These are phyloP conservation scores for Crithidia thermophila DNA, from an alignment of 208 protist genomes.

Conservation along the genomic window DNA sequence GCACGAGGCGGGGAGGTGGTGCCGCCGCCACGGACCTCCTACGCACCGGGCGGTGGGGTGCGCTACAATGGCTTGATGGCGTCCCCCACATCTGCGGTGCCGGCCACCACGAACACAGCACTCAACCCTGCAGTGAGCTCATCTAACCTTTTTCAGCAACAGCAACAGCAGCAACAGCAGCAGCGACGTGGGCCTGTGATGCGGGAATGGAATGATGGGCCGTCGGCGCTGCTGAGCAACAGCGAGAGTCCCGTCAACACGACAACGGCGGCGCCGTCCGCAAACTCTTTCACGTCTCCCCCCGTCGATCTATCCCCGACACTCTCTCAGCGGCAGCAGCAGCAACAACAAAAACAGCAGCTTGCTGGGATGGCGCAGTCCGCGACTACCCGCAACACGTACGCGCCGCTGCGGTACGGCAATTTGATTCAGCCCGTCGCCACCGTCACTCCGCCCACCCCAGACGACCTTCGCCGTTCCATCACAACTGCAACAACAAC, in stretches of 20 bases:
- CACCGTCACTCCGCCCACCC: neutral
- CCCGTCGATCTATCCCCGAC: no score
- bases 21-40: slow-evolving; percentile 27
- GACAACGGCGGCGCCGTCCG: no score
- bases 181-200: neutral
- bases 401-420: slow-evolving; percentile 37
- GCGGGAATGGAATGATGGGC: slow-evolving; percentile 4
- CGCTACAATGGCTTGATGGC: slow-evolving; percentile 18
- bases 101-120: no score
- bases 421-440: slow-evolving; percentile 6
- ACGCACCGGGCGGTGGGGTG: slow-evolving; percentile 29
- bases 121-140: no score
- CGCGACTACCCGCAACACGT: slow-evolving; percentile 15
- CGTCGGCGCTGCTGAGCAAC: no score
- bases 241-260: no score
- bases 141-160: no score
- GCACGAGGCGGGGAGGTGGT: slow-evolving; percentile 1
- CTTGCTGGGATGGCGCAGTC: neutral
- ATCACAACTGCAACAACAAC: neutral
- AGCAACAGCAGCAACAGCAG: no score
- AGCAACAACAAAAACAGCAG: neutral
- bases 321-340: neutral
- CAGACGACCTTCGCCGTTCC: neutral
- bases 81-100: no score
- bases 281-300: no score